Conservation (phyloP, 1,139 yeast species). For the Debaryomyces singareniensis region DNA sequence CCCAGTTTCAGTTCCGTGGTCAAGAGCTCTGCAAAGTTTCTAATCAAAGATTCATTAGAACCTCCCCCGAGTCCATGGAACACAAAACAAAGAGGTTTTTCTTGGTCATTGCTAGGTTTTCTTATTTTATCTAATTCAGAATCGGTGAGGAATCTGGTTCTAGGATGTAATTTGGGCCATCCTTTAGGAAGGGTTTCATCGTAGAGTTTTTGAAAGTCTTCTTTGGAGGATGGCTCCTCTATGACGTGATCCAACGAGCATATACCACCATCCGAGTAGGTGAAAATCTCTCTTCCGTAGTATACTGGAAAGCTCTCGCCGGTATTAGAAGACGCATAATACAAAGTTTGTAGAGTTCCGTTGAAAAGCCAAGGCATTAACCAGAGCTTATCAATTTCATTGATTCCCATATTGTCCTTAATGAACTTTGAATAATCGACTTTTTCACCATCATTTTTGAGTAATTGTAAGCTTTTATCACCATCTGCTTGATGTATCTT, state of each 20-base stretch:
- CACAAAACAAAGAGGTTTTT: slow-evolving; percentile 60
- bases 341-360: slow-evolving; percentile 58
- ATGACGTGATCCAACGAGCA: slow-evolving; percentile 78
- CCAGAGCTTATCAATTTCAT: slow-evolving; percentile 35
- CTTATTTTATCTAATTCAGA: slow-evolving; percentile 25
- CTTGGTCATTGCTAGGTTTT: slow-evolving; percentile 15
- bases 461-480: slow-evolving; percentile 14
- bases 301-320: slow-evolving; percentile 49
- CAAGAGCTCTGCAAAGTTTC: slow-evolving; percentile 48
- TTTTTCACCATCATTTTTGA: slow-evolving; percentile 9
- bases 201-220: slow-evolving; percentile 44
- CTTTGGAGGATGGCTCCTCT: slow-evolving; percentile 36
- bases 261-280: slow-evolving; percentile 57
- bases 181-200: slow-evolving; percentile 54
- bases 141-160: slow-evolving; percentile 64
- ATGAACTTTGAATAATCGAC: slow-evolving; percentile 19
- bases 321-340: slow-evolving; percentile 52
- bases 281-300: slow-evolving; percentile 71
- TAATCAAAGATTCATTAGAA: slow-evolving; percentile 79
- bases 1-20: slow-evolving; percentile 13
- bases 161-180: slow-evolving; percentile 71
- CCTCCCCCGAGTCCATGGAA: slow-evolving; percentile 92
- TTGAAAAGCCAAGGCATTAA: slow-evolving; percentile 58
- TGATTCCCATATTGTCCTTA: slow-evolving; percentile 16
- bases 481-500: slow-evolving; percentile 19